phyloP scores from a whole-genome alignment of 2,329 filamentous ascomycete species.

The Calonectria multiphialidica region DNA sequence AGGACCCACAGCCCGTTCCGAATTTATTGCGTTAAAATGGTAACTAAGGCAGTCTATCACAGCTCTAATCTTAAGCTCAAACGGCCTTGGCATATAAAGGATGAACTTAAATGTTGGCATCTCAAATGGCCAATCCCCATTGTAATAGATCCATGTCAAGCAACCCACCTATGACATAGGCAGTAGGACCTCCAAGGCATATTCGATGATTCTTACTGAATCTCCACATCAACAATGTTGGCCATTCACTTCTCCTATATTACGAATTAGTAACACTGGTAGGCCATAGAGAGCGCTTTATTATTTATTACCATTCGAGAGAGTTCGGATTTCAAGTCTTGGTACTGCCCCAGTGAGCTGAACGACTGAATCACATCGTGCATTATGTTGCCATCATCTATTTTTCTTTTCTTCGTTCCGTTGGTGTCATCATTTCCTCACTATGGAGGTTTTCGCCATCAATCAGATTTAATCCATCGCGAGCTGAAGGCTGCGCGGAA shows the following conservation, averaged over 20 bases:
- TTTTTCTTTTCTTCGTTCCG: background rate
- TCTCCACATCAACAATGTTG: background rate
- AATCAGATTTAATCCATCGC: background rate
- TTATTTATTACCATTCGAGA: background rate
- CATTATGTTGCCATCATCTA: background rate
- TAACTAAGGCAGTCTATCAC: background rate
- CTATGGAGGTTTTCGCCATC: background rate
- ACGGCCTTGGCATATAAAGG: background rate
- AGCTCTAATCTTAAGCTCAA: background rate
- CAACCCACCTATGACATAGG: background rate
- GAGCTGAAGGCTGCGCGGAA: background rate
- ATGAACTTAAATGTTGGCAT: background rate
- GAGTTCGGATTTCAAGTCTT: background rate
- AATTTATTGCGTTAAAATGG: background rate
- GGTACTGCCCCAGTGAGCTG: accelerated
- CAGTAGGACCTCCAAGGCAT: background rate
- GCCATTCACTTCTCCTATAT: background rate
- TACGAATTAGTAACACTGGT: background rate
- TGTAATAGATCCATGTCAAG: background rate
- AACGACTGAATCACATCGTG: background rate
- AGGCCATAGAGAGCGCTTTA: background rate
- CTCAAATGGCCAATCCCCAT: background rate
- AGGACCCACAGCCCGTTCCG: background rate
- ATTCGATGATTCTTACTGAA: background rate
- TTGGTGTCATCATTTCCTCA: background rate